Conservation (phyloP, 2,329 filamentous ascomycete genomes). For the Phialophora tarda region DNA sequence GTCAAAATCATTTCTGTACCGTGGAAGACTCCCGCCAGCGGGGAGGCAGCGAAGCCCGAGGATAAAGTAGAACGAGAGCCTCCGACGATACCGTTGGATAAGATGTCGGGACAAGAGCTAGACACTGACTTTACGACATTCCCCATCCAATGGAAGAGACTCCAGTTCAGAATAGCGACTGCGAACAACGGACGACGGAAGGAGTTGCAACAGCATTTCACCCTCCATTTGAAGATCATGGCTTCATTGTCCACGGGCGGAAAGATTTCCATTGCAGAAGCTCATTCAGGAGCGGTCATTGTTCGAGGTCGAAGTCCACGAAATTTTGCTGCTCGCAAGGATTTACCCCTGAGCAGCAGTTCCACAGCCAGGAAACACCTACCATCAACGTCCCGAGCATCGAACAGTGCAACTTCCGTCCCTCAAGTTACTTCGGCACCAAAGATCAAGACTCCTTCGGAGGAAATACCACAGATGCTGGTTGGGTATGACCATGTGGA, state of each 20-base stretch:
- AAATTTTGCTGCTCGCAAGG: constrained; percentile 93
- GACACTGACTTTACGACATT: constrained; percentile 88
- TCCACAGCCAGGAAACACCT: constrained; percentile 76
- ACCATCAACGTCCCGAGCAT: constrained; percentile 42
- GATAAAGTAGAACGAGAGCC: constrained; percentile 83
- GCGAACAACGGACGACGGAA: constrained; percentile 95
- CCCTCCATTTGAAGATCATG: constrained; percentile 83
- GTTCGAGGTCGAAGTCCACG: constrained; percentile 90
- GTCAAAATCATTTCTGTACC: constrained; percentile 96
- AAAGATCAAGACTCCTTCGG: constrained; percentile 34
- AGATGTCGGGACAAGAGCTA: constrained; percentile 68
- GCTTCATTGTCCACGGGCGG: constrained; percentile 82
- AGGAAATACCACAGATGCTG: constrained; percentile 31
- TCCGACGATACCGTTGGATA: constrained; percentile 74
- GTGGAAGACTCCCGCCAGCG: constrained; percentile 91
- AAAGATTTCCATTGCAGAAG: constrained; percentile 81
- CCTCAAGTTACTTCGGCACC: constrained; percentile 39
- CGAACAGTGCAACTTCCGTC: constrained; percentile 34
- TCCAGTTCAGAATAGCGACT: constrained; percentile 93
- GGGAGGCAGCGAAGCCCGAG: constrained; percentile 59
- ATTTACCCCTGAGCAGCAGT: constrained; percentile 83
- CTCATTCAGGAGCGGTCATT: constrained; percentile 87
- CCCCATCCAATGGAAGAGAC: constrained; percentile 88
- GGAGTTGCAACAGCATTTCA: constrained; percentile 95
- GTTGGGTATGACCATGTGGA: constrained; percentile 29